phyloP scores from a whole-genome alignment of 2,329 filamentous ascomycete genomes.

The Fusarium cicatricum region DNA sequence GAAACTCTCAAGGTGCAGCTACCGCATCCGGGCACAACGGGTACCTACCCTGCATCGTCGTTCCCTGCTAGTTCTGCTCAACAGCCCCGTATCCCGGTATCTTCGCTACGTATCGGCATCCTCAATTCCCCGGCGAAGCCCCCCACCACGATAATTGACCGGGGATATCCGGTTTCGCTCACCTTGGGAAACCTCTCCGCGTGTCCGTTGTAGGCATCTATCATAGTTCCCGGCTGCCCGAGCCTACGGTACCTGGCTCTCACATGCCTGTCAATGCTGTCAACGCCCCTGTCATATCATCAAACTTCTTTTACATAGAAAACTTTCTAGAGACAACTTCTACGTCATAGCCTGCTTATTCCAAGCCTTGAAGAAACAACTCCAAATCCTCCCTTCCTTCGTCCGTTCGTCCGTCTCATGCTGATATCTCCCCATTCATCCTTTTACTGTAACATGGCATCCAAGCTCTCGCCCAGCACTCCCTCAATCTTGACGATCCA shows the following conservation, averaged over 20 bases:
- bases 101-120: not conserved
- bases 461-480: slow-evolving; percentile 87
- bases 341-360: slow-evolving; percentile 26
- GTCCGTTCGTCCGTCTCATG: slow-evolving; percentile 21
- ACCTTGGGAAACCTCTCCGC: slow-evolving; percentile 20
- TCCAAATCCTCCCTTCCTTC: slow-evolving; percentile 2
- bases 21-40: not conserved
- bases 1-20: slow-evolving; percentile 4
- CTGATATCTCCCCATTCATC: slow-evolving; percentile 6
- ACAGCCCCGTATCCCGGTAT: slow-evolving; percentile 5
- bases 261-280: no score
- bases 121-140: slow-evolving; percentile 11
- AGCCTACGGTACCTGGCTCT: slow-evolving; percentile 15
- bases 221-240: slow-evolving; percentile 27
- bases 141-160: slow-evolving; percentile 40
- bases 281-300: no score
- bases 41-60: not conserved
- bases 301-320: not conserved
- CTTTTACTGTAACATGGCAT: slow-evolving; percentile 85
- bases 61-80: not conserved
- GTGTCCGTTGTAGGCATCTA: not conserved
- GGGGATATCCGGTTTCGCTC: slow-evolving; percentile 22
- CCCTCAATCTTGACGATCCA: slow-evolving; percentile 94
- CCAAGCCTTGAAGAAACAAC: slow-evolving; percentile 22
- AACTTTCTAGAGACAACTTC: slow-evolving; percentile 11